phyloP scores from a whole-genome alignment of 2,329 filamentous ascomycete species.

The Cadophora malorum region DNA sequence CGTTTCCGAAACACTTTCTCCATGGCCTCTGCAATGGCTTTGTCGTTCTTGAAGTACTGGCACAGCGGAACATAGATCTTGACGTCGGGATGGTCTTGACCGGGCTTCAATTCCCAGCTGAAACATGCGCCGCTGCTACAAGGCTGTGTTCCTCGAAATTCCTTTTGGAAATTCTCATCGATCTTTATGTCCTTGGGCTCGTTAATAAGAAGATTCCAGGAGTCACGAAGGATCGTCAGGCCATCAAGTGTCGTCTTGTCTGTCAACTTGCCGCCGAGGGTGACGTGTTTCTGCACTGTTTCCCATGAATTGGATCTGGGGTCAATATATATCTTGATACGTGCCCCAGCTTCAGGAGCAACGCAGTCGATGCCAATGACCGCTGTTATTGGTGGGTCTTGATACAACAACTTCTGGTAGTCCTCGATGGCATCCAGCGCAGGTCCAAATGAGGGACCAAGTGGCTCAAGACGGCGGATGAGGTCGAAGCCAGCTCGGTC shows the following conservation, averaged over 20 bases:
- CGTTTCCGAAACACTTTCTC: constrained; percentile 8
- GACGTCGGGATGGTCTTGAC: not conserved
- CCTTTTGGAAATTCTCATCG: not conserved
- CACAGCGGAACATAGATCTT: not conserved
- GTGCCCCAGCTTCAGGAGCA: not conserved
- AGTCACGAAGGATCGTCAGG: not conserved
- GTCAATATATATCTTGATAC: constrained; percentile 10
- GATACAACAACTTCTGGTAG: constrained; percentile 4
- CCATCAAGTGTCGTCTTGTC: not conserved
- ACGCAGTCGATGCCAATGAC: constrained; percentile 11
- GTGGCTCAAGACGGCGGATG: not conserved
- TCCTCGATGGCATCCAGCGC: not conserved
- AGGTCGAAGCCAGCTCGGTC: constrained; percentile 3
- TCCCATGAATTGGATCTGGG: not conserved
- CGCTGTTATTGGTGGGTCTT: not conserved
- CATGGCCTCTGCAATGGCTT: not conserved
- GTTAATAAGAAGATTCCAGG: constrained; percentile 5
- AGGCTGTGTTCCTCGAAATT: not conserved
- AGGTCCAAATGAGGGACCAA: not conserved
- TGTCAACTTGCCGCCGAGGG: not conserved
- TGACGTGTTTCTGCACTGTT: not conserved
- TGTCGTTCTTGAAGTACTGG: constrained; percentile 4
- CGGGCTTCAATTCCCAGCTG: not conserved
- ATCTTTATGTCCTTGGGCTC: not conserved
- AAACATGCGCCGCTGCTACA: not conserved